Evolutionary conservation across 2,329 filamentous ascomycete genomes (phyloP), one percentile per base, ranked within the genome.

Genomic region (Penicillium sp.): DNA sequence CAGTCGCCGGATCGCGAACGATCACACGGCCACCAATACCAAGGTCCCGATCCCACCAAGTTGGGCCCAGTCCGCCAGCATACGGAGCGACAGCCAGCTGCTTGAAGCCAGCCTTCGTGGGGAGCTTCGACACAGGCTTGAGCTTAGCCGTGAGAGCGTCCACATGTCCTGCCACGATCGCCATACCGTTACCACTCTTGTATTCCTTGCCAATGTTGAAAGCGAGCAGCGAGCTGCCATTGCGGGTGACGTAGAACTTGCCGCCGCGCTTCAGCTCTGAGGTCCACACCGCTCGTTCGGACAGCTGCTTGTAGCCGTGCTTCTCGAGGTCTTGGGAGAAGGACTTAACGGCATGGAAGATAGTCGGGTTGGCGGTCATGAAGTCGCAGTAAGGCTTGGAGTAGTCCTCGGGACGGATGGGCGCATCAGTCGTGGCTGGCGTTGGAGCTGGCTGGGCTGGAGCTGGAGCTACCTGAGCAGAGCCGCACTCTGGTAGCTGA

Each of bases 11-110:
- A 67, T 96, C 88, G 63, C 88, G 90, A 47, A 98, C 88, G 50
- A 98, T 82, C 4, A 98, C 94, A 46, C 92, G 84, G 40, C 95
- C 95, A 64, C 92, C 95, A 68, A 98, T 90, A 65, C 90, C 89
- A 53, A 99, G 83, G 75, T 99, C 95, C 39, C 95, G 87, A 75
- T 98, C 95, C 94, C 93, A 98, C 95, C 95, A 98, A 1, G 95
- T 98, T 62, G 83, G 82, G 73, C 93, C 95, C 61, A 98, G 79
- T 1, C 82, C 92, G 52, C 95, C 94, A 10, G 92, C 94, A 73
- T 98, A 99, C 0, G 91, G 95, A 2, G 95, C 93, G 54, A 98
- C 91, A 24, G 91, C 94, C 6, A 98, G 84, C 79, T 98, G 92
- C 31, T 91, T 76, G 72, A 92, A 99, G 55, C 95, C 94, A 35